Percentiles rank a stretch among this genome's conserved stretches.
phyloP scores from a whole-genome alignment of 768 basidiomycete genomes.

The Saitozyma podzolica region DNA sequence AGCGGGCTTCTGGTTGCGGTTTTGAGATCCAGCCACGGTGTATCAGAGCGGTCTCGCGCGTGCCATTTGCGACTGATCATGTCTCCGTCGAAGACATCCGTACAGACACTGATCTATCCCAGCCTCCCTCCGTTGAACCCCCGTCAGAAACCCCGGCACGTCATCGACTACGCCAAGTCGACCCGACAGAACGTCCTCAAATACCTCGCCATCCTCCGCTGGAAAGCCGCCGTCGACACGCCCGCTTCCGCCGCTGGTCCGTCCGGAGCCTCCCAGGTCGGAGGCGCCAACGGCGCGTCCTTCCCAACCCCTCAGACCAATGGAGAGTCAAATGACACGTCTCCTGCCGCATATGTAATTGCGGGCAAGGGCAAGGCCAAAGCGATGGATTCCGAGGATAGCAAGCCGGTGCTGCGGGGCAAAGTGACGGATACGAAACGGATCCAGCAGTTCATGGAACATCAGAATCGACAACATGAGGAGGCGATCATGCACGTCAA shows the following conservation, averaged over 20 bases:
- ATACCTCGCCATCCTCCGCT: conserved; percentile 42
- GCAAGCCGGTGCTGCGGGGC: conserved; percentile 15
- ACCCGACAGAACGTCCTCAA: conserved; percentile 43
- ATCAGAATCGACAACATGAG: conserved; percentile 67
- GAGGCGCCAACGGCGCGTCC: conserved; percentile 9
- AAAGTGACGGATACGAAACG: conserved; percentile 44
- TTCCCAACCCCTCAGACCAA: conserved; percentile 44
- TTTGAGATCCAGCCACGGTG: too few relatives aligned
- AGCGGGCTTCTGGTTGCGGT: too few relatives aligned
- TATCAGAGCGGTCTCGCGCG: too few relatives aligned
- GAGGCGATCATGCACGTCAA: conserved; percentile 65
- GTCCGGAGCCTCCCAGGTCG: not conserved
- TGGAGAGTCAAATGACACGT: conserved; percentile 32
- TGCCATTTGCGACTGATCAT: not conserved
- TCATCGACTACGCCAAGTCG: conserved; percentile 40
- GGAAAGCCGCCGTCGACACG: conserved; percentile 41
- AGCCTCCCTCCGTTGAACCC: conserved; percentile 34
- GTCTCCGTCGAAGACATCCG: not conserved
- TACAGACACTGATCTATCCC: not conserved
- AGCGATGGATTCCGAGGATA: conserved; percentile 16
- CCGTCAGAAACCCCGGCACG: conserved; percentile 31
- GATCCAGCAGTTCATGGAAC: conserved; percentile 35
- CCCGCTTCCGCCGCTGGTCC: conserved; percentile 1
- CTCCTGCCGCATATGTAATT: conserved; percentile 16
- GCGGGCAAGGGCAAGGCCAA: conserved; percentile 36